phyloP scores from a whole-genome alignment of 257 asterid species.

The Solanum boliviense region DNA sequence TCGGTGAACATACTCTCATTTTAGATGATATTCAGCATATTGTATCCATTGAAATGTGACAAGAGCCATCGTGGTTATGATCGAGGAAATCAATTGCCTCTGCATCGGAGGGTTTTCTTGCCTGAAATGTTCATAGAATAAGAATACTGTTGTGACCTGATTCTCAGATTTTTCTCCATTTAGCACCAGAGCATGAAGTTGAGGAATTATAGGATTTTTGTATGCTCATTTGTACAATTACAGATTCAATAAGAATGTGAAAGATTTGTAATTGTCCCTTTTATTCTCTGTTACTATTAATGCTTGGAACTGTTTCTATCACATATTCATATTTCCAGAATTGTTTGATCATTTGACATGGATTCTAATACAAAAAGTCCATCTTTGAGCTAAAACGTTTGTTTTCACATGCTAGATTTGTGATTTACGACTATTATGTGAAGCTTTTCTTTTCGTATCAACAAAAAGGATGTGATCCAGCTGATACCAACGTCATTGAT shows the following conservation, averaged over 20 bases:
- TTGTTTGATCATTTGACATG: background rate
- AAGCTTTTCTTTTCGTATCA: background rate
- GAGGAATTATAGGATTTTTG: background rate
- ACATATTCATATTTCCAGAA: too few relatives aligned
- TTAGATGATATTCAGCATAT: constrained; percentile 44
- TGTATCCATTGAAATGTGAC: constrained; percentile 33
- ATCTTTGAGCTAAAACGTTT: too few relatives aligned
- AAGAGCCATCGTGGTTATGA: background rate
- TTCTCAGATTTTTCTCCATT: background rate
- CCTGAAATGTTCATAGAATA: background rate
- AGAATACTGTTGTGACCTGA: background rate
- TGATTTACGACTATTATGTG: background rate
- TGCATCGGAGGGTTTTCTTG: background rate
- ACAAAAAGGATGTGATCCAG: background rate
- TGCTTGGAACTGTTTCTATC: background rate
- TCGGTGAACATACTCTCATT: constrained; percentile 56
- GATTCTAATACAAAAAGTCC: background rate
- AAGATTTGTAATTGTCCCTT: background rate
- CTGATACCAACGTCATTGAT: background rate
- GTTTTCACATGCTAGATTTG: background rate
- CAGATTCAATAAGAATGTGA: background rate
- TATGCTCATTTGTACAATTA: background rate
- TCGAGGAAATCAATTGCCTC: background rate
- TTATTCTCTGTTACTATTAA: background rate
- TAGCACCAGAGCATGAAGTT: background rate